These are phyloP conservation scores for Coriolopsis trogii DNA, from an alignment of 1,284 basidiomycete genomes.

Conservation along the genomic window DNA sequence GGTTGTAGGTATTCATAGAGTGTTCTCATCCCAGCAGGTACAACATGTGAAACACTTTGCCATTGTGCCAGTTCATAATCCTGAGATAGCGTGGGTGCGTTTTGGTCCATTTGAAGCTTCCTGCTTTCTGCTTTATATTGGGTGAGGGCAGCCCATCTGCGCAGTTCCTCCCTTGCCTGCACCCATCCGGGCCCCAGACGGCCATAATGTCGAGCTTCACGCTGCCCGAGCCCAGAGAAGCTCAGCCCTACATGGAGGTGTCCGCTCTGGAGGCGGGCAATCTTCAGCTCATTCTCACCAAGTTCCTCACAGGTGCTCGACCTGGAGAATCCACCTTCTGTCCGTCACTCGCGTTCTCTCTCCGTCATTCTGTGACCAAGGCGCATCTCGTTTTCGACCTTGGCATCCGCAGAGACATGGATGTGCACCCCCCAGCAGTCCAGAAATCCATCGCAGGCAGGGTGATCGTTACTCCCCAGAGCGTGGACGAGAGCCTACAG, in stretches of 20 bases:
- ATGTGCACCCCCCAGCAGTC: slow-evolving; percentile 39
- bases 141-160: too few relatives aligned
- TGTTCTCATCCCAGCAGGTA: too few relatives aligned
- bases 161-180: too few relatives aligned
- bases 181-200: too few relatives aligned
- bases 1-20: too few relatives aligned
- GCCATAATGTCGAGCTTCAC: too few relatives aligned
- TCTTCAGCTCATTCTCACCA: slow-evolving; percentile 38
- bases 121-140: too few relatives aligned
- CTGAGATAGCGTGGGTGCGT: too few relatives aligned
- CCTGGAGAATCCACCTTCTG: slow-evolving; percentile 25
- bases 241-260: slow-evolving; percentile 49
- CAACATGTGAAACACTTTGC: too few relatives aligned
- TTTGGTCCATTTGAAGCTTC: too few relatives aligned
- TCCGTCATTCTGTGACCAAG: slow-evolving; percentile 46
- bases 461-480: slow-evolving; percentile 39
- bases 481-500: slow-evolving; percentile 48
- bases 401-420: slow-evolving; percentile 51
- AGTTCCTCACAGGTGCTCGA: slow-evolving; percentile 40
- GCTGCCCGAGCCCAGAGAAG: slow-evolving; percentile 37
- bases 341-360: slow-evolving; percentile 52
- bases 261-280: slow-evolving; percentile 54
- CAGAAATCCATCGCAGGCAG: slow-evolving; percentile 15
- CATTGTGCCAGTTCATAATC: too few relatives aligned
- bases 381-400: slow-evolving; percentile 54